phyloP scores from a whole-genome alignment of 2,329 filamentous ascomycete species.

The Beauveria rudraprayagi region DNA sequence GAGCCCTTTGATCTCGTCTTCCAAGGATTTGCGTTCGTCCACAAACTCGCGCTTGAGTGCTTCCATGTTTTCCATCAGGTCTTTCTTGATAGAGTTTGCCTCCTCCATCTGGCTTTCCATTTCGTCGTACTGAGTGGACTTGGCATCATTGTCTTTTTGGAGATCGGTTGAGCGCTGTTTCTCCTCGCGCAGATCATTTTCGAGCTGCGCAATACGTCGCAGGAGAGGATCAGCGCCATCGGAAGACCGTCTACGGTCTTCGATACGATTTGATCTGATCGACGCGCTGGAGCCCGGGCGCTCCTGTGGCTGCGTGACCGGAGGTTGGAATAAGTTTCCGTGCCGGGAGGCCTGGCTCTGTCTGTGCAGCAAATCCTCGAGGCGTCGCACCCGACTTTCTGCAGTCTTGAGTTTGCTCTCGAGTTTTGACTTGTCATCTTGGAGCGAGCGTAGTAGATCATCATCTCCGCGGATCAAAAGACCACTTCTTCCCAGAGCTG shows the following conservation, averaged over 20 bases:
- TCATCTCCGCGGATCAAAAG: slow-evolving; percentile 81
- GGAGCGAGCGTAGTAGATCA: slow-evolving; percentile 67
- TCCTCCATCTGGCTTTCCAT: slow-evolving; percentile 69
- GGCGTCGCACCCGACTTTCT: slow-evolving; percentile 78
- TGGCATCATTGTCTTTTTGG: slow-evolving; percentile 60
- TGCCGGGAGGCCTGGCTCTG: slow-evolving; percentile 56
- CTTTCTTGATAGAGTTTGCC: slow-evolving; percentile 83
- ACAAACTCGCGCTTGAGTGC: slow-evolving; percentile 83
- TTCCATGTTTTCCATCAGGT: slow-evolving; percentile 91
- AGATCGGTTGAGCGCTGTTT: slow-evolving; percentile 58
- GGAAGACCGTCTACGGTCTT: slow-evolving; percentile 38
- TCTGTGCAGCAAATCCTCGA: slow-evolving; percentile 87
- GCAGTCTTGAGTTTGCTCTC: slow-evolving; percentile 72
- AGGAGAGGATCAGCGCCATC: slow-evolving; percentile 39
- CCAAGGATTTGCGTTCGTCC: slow-evolving; percentile 73
- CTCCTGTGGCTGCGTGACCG: slow-evolving; percentile 37
- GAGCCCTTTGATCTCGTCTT: slow-evolving; percentile 69
- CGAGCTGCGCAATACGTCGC: slow-evolving; percentile 53
- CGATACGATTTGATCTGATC: slow-evolving; percentile 34
- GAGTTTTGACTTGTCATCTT: slow-evolving; percentile 70
- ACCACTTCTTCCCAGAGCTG: slow-evolving; percentile 77
- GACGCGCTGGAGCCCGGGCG: slow-evolving; percentile 43
- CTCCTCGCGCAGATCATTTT: slow-evolving; percentile 69
- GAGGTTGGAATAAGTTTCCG: slow-evolving; percentile 47
- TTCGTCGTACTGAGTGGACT: slow-evolving; percentile 49